Evolutionary conservation across 345 rosid species (phyloP), one percentile per base, ranked within the genome.

Genomic region (Melaleuca quinquenervia): DNA sequence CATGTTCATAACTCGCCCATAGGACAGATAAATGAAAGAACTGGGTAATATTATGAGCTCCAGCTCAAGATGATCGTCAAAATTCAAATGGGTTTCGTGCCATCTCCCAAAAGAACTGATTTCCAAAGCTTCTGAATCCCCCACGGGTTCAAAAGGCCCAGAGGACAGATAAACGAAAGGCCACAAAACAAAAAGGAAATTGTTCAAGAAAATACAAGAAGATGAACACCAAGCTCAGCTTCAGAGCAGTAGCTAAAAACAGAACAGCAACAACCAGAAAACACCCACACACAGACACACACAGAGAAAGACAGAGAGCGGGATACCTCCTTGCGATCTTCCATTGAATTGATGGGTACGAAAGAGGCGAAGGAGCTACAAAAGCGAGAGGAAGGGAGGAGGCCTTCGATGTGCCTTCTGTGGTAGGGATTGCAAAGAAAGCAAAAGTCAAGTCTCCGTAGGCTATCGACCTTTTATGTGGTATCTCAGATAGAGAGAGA

Each of bases 281-380:
- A n/a, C n/a, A n/a, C n/a, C n/a, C n/a, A n/a, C n/a, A 36, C 76
- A 64, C 44, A 29, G 21, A 52, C 26, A 51, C 76, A 64, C 44
- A 29, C 41, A 52, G 9, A 51, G 83, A 27, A 50, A 78, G 56
- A 55, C 80, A 56, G 56, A 5, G 80, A 82, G 87, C 29, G 58
- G 49, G 78, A 54, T 86, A 93, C 96, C 96, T 92, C 96, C 88
- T 92, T 93, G 58, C 86, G 91, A 87, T 93, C 93, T 78, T 93
- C 96, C 96, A 94, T 94, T 89, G 60, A 64, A 82, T 26, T 52
- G 84, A 86, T 13, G 12, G 48, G 3, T 41, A 12, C 20, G 76
- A 64, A 8, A 16, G 6, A 62, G 44, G 84, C 5, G 58, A 82
- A 52, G 36, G 44, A 41, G 51, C 20, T 16, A 52, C 54, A 75